Percentiles rank a stretch among this genome's conserved stretches.
phyloP scores from a whole-genome alignment of 2,329 filamentous ascomycete genomes.

The Aspergillus eucalypticola region DNA sequence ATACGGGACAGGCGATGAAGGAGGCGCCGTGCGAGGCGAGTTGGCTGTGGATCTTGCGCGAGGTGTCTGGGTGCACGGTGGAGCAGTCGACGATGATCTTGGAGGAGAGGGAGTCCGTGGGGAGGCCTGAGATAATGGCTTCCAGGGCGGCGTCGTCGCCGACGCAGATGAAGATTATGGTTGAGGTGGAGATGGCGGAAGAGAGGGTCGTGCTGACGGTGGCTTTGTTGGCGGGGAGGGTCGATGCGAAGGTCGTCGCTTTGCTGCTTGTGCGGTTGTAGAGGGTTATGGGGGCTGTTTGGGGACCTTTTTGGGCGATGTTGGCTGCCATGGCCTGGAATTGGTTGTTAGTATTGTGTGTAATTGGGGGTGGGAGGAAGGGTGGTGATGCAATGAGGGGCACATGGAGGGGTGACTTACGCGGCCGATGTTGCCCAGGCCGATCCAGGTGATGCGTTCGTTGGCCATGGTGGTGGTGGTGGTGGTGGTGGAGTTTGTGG shows the following conservation, averaged over 20 bases:
- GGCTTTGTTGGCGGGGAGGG: slow-evolving; percentile 62
- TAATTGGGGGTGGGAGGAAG: neutral
- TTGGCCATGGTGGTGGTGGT: slow-evolving; percentile 1
- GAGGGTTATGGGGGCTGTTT: slow-evolving; percentile 70
- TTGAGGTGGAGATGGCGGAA: slow-evolving; percentile 67
- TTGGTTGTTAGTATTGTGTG: neutral
- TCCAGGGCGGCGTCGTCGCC: slow-evolving; percentile 75
- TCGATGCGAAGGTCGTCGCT: slow-evolving; percentile 62
- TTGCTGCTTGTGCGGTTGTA: slow-evolving; percentile 76
- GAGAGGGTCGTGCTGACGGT: slow-evolving; percentile 64
- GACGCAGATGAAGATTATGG: slow-evolving; percentile 80
- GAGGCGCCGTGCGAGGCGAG: slow-evolving; percentile 61
- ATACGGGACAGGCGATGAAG: slow-evolving; percentile 70
- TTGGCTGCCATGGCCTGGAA: slow-evolving; percentile 59
- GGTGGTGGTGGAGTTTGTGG: neutral
- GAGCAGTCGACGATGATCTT: slow-evolving; percentile 88
- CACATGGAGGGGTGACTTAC: slow-evolving; percentile 50
- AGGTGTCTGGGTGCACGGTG: slow-evolving; percentile 82
- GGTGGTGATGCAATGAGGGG: neutral
- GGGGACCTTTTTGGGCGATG: slow-evolving; percentile 71
- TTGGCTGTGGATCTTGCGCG: slow-evolving; percentile 64
- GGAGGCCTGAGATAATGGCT: slow-evolving; percentile 58
- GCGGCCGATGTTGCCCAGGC: slow-evolving; percentile 84
- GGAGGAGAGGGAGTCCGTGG: slow-evolving; percentile 53
- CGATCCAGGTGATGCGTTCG: slow-evolving; percentile 64